Percentiles rank a stretch among this genome's conserved stretches.
Evolutionary conservation across 495 filamentous ascomycete species (phyloP).

Genomic region (Immersiella caudata): DNA sequence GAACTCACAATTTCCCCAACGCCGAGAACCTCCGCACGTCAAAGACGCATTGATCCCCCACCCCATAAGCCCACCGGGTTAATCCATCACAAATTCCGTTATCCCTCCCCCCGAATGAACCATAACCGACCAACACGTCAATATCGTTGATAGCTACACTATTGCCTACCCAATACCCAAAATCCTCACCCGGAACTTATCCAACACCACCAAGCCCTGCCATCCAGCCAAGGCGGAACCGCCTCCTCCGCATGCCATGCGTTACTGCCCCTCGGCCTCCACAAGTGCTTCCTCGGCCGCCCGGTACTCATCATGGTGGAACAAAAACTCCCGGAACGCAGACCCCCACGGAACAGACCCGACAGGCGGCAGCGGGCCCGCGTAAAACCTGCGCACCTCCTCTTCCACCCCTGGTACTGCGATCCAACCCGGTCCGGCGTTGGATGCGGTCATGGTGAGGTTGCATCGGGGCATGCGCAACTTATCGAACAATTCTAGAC

Average conservation of each 20-base stretch:
- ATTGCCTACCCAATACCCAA: background rate
- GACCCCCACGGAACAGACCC: conserved; percentile 27
- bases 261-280: background rate
- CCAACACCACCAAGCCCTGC: no score
- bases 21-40: no score
- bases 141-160: conserved; percentile 1
- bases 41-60: no score
- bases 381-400: conserved; percentile 36
- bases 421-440: conserved; percentile 30
- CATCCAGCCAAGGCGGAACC: background rate
- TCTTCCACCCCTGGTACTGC: conserved; percentile 32
- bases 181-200: no score
- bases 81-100: no score
- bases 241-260: background rate
- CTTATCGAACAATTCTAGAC: conserved; percentile 33
- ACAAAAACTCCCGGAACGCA: conserved; percentile 33
- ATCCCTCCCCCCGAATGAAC: conserved; percentile 13
- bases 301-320: conserved; percentile 33
- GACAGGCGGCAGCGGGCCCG: conserved; percentile 29
- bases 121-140: conserved; percentile 16
- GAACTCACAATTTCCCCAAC: no score
- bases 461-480: conserved; percentile 38
- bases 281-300: conserved; percentile 27
- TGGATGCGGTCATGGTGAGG: conserved; percentile 38
- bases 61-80: no score